Evolutionary conservation across 495 filamentous ascomycete species (phyloP), one percentile per base, ranked within the genome.

Genomic region (Annulohypoxylon stygium): DNA sequence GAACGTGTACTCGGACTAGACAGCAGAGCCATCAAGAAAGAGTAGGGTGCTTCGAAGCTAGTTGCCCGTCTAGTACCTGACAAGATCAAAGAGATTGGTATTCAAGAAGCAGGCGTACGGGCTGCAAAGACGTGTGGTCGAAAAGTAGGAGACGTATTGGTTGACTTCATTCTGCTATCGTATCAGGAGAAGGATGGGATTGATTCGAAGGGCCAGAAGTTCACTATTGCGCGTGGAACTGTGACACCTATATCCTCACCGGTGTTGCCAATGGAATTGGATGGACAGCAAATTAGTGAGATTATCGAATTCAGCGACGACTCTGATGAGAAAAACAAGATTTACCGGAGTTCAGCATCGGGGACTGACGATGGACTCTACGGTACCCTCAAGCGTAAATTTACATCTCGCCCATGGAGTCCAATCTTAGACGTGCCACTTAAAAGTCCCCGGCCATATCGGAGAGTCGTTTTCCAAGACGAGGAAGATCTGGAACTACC

Each of bases 41-140:
- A 63, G 65, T 74, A 74, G 71, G 54, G 16, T 57, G 45, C 71
- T 74, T 48, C 54, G n/a, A 12, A 14, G 26, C 34, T 53, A n/a
- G 34, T 60, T 60, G 11, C 57, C 43, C 57, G 10, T 23, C 37
- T 25, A 9, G 39, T 34, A 23, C 18, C 45, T 41, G 5, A 20
- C 26, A 20, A 6, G 5, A 4, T 50, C 53, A 48, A 50, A 33
- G 30, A 57, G 36, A 37, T 57, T 5, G 20, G 36, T 0, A 16
- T 67, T 3, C 23, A 41, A 25, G 7, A 39, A 11, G 25, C n/a
- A 47, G n/a, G 39, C 2, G 1, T 11, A 11, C 37, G 33, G 2
- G 20, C 14, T 23, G 37, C 25, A 30, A 59, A 48, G 54, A 12
- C 18, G 25, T 59, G 41, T 18, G 54, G 26, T 10, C 54, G 53